Base-by-base conservation (phyloP, 2,329 filamentous ascomycete genomes). In the Leptodontidium sp. region DNA sequence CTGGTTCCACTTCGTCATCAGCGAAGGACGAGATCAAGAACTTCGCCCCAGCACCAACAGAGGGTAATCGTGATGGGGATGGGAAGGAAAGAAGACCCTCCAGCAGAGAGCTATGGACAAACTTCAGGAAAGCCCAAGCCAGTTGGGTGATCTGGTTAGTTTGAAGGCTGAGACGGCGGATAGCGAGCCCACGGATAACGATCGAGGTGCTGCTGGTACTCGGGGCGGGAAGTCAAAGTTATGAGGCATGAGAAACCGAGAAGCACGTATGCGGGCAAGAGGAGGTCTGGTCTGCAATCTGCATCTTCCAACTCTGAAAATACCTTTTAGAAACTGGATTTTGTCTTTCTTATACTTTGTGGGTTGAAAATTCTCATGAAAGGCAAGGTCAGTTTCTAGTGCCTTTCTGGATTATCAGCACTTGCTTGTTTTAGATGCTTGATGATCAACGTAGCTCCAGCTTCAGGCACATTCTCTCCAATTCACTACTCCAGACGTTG, bases 141-240 rank as follows among this genome's bases (percentile, higher is more conserved):
- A 71, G 49, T 50, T 73, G 35, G 72, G 71, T 1, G 72, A 74
- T 68, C 72, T 67, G 4, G 58, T 74, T 32, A 72, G 71, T 66
- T 68, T 74, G 71, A 74, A 74, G 59, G 72, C 71, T 24, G 72
- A 74, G 71, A 72, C 63, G 24, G 65, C 63, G 8, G 70, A 73
- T 58, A 67, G 62, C 9, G 53, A 70, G 53, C 71, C 71, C n/a
- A 74, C 70, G 38, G 68, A 73, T 26, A 26, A 70, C 8, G 71
- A 73, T 73, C 55, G 68, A 29, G 70, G 67, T 26, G 71, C 69
- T n/a, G 57, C 17, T 35, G 59, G 32, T 5, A 45, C 21, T 32
- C 17, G 15, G 2, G 62, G n/a, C 21, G 68, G 67, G 24, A 70
- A 68, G 63, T 72, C 71, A 38, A 74, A 73, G 59, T 47, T 74